Evolutionary conservation across 2,329 filamentous ascomycete species (phyloP).

Genomic region (Monosporascus sp.): DNA sequence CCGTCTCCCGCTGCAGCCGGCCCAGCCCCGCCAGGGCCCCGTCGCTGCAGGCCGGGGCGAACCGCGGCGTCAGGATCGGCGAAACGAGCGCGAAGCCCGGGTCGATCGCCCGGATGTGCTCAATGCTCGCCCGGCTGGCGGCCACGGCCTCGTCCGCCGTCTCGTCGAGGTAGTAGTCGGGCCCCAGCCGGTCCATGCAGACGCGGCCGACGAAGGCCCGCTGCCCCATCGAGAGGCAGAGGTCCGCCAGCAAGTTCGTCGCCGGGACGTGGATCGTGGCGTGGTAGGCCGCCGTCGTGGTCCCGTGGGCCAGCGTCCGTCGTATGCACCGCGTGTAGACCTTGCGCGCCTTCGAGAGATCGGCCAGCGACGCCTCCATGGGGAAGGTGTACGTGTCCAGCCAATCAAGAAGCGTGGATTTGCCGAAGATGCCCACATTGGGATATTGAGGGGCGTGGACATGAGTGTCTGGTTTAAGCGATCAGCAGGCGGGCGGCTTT

Average conservation of each 20-base stretch:
- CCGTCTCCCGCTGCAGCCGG: slow-evolving; percentile 54
- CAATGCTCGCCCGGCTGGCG: slow-evolving; percentile 55
- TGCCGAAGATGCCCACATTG: slow-evolving; percentile 90
- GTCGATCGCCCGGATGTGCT: slow-evolving; percentile 64
- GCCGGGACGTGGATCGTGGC: slow-evolving; percentile 81
- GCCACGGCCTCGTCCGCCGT: slow-evolving; percentile 51
- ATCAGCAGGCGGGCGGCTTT: slow-evolving; percentile 13
- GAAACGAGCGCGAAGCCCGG: slow-evolving; percentile 59
- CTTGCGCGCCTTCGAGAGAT: slow-evolving; percentile 55
- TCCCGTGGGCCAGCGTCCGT: slow-evolving; percentile 81
- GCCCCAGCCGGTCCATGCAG: slow-evolving; percentile 84
- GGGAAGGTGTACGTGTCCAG: slow-evolving; percentile 93
- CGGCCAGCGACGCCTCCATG: slow-evolving; percentile 70
- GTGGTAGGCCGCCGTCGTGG: slow-evolving; percentile 91
- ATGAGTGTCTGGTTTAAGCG: slow-evolving; percentile 68
- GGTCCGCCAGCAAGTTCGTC: slow-evolving; percentile 84
- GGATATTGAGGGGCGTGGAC: slow-evolving; percentile 94
- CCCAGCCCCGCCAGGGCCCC: slow-evolving; percentile 61
- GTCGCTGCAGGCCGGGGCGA: slow-evolving; percentile 57
- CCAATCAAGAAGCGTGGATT: slow-evolving; percentile 89
- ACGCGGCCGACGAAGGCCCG: slow-evolving; percentile 86
- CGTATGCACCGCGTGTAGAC: slow-evolving; percentile 76
- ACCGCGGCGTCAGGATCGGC: slow-evolving; percentile 74
- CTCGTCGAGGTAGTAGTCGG: slow-evolving; percentile 74
- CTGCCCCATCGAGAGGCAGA: slow-evolving; percentile 77